phyloP scores from a whole-genome alignment of 495 filamentous ascomycete genomes.

The Chaetomidium leptoderma region DNA sequence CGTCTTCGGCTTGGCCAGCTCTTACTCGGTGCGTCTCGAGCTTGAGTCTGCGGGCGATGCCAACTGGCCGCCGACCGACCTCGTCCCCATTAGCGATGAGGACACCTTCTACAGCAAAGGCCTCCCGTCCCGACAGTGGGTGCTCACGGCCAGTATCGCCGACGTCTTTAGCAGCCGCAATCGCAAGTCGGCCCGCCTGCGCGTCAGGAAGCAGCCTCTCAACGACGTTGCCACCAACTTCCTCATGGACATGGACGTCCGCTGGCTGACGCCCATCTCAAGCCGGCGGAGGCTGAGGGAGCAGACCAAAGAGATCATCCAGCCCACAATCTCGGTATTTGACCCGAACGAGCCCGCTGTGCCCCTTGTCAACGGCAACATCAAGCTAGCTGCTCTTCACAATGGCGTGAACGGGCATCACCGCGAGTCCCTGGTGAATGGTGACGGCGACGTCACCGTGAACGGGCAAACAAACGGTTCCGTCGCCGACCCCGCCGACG shows the following conservation, averaged over 20 bases:
- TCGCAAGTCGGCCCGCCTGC: constrained; percentile 36
- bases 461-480: constrained; percentile 17
- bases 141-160: constrained; percentile 36
- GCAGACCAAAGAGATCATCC: constrained; percentile 29
- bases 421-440: constrained; percentile 8
- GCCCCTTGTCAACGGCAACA: constrained; percentile 29
- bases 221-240: constrained; percentile 34
- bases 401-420: constrained; percentile 25
- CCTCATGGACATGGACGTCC: constrained; percentile 45
- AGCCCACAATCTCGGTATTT: constrained; percentile 29
- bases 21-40: constrained; percentile 44
- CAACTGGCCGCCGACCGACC: constrained; percentile 47
- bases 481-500: constrained; percentile 16
- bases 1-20: constrained; percentile 41
- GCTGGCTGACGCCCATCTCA: constrained; percentile 39
- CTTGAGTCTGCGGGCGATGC: constrained; percentile 44
- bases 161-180: constrained; percentile 39
- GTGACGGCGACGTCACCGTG: constrained; percentile 32
- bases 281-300: constrained; percentile 19
- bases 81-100: constrained; percentile 30
- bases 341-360: constrained; percentile 28
- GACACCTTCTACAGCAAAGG: constrained; percentile 25
- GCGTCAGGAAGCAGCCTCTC: constrained; percentile 33
- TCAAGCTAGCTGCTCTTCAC: constrained; percentile 18
- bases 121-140: constrained; percentile 35